phyloP scores from a whole-genome alignment of 345 rosid genomes.

The Hirschfeldia incana region DNA sequence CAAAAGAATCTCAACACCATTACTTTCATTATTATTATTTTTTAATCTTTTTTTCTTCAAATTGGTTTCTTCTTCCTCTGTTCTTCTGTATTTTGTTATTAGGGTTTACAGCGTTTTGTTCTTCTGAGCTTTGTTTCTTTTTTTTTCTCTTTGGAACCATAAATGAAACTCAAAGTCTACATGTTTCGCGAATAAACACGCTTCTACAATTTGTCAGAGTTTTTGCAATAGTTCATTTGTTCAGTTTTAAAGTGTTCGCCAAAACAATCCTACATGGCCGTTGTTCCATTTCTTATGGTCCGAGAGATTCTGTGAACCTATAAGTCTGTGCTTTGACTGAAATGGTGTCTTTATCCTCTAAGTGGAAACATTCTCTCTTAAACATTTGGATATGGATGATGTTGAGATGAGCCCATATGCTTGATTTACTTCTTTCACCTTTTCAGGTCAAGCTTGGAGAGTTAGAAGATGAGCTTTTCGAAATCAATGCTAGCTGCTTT shows the following conservation, averaged over 20 bases:
- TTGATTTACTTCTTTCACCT: no score
- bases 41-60: neutral
- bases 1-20: no score
- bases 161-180: neutral
- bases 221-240: neutral
- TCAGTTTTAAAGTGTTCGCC: neutral
- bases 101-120: neutral
- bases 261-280: neutral
- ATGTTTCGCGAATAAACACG: neutral
- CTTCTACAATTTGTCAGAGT: neutral
- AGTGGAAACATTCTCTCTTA: no score
- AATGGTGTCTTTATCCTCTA: neutral
- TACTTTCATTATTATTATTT: neutral
- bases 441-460: no score
- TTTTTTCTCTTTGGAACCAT: neutral
- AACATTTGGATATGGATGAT: no score
- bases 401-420: no score
- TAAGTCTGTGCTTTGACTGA: neutral
- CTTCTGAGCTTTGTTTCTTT: neutral
- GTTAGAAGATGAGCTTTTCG: no score
- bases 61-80: neutral
- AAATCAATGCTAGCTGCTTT: no score
- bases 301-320: neutral
- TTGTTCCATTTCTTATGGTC: neutral
- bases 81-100: neutral